phyloP scores from a whole-genome alignment of 768 basidiomycete genomes.

The Podaxis sp. region DNA sequence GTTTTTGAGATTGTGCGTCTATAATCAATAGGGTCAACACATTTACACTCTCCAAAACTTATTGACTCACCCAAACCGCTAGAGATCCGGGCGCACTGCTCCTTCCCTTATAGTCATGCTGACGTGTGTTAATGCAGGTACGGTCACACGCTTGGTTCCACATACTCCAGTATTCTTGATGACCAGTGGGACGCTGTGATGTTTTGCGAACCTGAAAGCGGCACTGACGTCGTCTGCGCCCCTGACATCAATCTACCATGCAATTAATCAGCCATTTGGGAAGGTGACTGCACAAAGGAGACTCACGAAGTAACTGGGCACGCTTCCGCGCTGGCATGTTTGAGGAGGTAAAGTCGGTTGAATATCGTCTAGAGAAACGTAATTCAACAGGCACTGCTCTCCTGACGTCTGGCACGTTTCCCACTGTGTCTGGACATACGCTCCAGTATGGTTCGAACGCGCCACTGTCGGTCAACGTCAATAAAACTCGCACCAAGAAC shows the following conservation, averaged over 20 bases:
- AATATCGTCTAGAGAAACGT: conserved; percentile 27
- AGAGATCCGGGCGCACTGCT: conserved; percentile 43
- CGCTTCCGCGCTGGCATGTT: conserved; percentile 35
- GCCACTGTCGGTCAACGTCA: conserved; percentile 6
- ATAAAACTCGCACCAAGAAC: not conserved
- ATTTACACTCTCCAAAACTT: not conserved
- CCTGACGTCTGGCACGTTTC: conserved; percentile 51
- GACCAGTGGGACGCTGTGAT: conserved; percentile 37
- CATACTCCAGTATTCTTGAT: conserved; percentile 54
- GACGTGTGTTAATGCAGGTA: not conserved
- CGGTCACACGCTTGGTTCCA: not conserved
- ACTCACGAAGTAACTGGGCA: conserved; percentile 36
- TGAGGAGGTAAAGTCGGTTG: conserved; percentile 23
- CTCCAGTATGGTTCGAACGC: conserved; percentile 16
- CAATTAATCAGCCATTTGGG: conserved; percentile 9
- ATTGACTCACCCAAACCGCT: conserved; percentile 40
- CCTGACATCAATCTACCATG: conserved; percentile 37
- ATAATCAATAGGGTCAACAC: not conserved
- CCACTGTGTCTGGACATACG: conserved; percentile 40
- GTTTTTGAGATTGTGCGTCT: conserved; percentile 42
- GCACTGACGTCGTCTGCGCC: conserved; percentile 37
- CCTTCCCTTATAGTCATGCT: conserved; percentile 51
- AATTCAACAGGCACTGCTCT: conserved; percentile 48
- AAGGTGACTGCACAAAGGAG: not conserved
- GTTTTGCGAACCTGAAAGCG: conserved; percentile 42